A percentile compares a stretch with the other conserved stretches of the same genome.
phyloP scores from a whole-genome alignment of 2,329 filamentous ascomycete genomes.

The Sarocladiaceae sp. region DNA sequence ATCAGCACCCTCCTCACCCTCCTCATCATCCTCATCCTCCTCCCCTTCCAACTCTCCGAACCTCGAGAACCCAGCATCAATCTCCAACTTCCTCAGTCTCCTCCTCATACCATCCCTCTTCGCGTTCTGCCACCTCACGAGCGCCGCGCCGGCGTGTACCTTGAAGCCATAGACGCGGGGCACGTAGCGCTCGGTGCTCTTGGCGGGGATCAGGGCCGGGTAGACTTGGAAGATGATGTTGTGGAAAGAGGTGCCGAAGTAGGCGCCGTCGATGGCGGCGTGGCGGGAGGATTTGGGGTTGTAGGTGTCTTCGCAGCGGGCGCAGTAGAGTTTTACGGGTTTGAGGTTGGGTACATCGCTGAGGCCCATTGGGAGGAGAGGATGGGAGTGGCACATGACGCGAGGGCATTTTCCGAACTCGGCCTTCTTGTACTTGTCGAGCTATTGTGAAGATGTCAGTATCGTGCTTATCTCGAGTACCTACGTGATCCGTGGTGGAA shows the following conservation, averaged over 20 bases:
- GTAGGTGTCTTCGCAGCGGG: conserved; percentile 96
- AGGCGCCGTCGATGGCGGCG: conserved; percentile 91
- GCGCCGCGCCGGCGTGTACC: conserved; percentile 82
- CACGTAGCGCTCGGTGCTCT: conserved; percentile 80
- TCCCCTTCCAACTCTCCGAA: conserved; percentile 58
- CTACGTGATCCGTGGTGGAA: neutral
- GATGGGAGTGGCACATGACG: conserved; percentile 90
- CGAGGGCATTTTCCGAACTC: conserved; percentile 98
- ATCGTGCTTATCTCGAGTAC: neutral
- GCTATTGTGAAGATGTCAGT: conserved; percentile 45
- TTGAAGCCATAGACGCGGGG: conserved; percentile 93
- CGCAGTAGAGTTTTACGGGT: conserved; percentile 95
- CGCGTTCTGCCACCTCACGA: conserved; percentile 86
- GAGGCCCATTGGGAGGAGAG: conserved; percentile 90
- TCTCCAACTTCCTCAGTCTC: conserved; percentile 63
- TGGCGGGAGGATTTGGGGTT: conserved; percentile 97
- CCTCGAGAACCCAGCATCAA: conserved; percentile 78
- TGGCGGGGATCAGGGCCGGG: conserved; percentile 80
- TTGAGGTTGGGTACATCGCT: conserved; percentile 84
- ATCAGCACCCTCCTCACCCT: conserved; percentile 33
- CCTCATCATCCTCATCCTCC: conserved; percentile 48
- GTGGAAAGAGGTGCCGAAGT: conserved; percentile 97
- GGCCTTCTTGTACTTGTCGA: conserved; percentile 97
- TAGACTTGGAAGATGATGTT: conserved; percentile 99
- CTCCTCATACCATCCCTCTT: conserved; percentile 79